Conservation (phyloP, 2,329 filamentous ascomycete species). For the Epichloe sibirici region DNA sequence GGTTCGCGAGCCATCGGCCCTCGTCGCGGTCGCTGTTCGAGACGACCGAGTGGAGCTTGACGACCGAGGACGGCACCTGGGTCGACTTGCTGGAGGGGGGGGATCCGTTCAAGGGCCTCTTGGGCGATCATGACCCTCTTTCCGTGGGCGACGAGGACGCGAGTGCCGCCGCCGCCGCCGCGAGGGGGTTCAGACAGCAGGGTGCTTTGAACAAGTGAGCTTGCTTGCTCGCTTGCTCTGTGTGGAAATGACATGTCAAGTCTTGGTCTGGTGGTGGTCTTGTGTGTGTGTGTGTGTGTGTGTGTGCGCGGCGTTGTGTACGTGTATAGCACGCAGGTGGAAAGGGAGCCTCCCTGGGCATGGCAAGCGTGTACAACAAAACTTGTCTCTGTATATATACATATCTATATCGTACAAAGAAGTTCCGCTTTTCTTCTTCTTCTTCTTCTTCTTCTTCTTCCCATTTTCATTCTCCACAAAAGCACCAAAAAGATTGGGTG, state of each 20-base stretch:
- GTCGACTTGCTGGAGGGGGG: constrained; percentile 68
- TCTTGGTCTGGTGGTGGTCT: no score
- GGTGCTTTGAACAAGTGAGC: constrained; percentile 21
- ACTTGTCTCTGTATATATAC: neutral
- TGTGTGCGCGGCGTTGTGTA: no score
- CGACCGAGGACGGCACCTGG: constrained; percentile 44
- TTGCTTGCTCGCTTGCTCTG: neutral
- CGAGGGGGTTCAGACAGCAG: constrained; percentile 40
- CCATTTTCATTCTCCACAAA: no score
- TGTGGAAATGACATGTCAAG: no score
- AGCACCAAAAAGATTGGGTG: no score
- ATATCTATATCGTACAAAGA: no score
- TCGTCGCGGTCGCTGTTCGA: constrained; percentile 54
- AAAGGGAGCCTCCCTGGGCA: no score
- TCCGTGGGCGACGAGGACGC: constrained; percentile 20
- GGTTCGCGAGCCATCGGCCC: constrained; percentile 65
- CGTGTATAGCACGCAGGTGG: no score
- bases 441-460: no score
- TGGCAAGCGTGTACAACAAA: neutral
- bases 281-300: no score
- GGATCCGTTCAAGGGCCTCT: constrained; percentile 53
- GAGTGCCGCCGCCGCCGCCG: constrained; percentile 20
- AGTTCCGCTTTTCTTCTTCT: no score
- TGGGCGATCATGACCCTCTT: constrained; percentile 25
- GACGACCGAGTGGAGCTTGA: constrained; percentile 83